Conservation (phyloP, 345 rosid species). For the Euphorbia tirucalli region DNA sequence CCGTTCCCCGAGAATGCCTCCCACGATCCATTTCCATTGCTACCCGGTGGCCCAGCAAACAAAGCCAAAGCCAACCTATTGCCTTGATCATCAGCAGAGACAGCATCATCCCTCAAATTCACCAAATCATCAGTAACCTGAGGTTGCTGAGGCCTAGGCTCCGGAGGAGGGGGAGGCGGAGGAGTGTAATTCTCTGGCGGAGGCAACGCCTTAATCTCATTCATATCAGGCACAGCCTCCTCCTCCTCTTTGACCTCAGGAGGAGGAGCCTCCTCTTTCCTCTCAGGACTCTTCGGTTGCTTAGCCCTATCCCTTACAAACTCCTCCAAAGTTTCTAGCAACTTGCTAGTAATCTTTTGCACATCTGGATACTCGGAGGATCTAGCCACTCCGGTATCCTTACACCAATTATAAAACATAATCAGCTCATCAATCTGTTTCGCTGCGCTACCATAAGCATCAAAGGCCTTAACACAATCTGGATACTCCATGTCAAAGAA, state of each 20-base stretch:
- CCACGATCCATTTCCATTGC: slow-evolving; percentile 61
- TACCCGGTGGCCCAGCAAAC: slow-evolving; percentile 53
- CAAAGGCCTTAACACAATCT: slow-evolving; percentile 76
- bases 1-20: slow-evolving; percentile 75
- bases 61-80: slow-evolving; percentile 79
- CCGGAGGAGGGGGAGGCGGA: slow-evolving; percentile 52
- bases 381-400: slow-evolving; percentile 71
- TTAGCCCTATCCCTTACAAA: slow-evolving; percentile 78
- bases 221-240: slow-evolving; percentile 49
- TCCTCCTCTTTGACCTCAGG: slow-evolving; percentile 41
- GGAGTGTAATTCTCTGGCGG: slow-evolving; percentile 60
- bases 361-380: slow-evolving; percentile 93
- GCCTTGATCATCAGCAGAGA: slow-evolving; percentile 69
- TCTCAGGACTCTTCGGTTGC: slow-evolving; percentile 65
- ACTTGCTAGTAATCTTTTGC: slow-evolving; percentile 75
- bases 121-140: slow-evolving; percentile 69
- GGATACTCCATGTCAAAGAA: slow-evolving; percentile 86
- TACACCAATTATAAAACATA: slow-evolving; percentile 72
- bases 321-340: slow-evolving; percentile 79
- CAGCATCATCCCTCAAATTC: slow-evolving; percentile 68
- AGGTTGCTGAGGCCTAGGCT: slow-evolving; percentile 46
- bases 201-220: slow-evolving; percentile 80
- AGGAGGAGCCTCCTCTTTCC: slow-evolving; percentile 49
- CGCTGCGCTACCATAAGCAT: slow-evolving; percentile 62
- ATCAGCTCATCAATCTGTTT: slow-evolving; percentile 87